These are phyloP conservation scores for Daedaleopsis sinensis DNA, from an alignment of 768 basidiomycete species.

Conservation along the genomic window DNA sequence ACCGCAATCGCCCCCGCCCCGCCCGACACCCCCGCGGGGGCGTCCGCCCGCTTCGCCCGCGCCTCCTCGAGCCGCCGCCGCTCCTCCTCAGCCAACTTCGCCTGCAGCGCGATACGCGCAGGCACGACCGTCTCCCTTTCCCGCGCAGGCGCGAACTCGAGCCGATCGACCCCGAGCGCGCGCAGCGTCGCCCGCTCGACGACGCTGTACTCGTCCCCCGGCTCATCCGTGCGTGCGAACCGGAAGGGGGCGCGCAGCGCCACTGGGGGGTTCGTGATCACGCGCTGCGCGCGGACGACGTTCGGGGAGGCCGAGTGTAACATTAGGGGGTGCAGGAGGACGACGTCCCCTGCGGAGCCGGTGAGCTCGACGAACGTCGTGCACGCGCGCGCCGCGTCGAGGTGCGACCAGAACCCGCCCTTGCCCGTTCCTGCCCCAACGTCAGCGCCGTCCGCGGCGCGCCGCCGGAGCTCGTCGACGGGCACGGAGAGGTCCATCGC, in stretches of 20 bases:
- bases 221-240: slow-evolving; percentile 40
- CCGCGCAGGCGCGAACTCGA: slow-evolving; percentile 50
- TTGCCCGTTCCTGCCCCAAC: no score
- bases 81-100: slow-evolving; percentile 54
- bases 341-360: slow-evolving; percentile 64
- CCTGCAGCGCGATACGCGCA: slow-evolving; percentile 44
- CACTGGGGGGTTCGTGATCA: slow-evolving; percentile 71
- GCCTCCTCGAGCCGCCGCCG: slow-evolving; percentile 39
- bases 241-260: slow-evolving; percentile 56
- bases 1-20: slow-evolving; percentile 22
- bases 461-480: not conserved
- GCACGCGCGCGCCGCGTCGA: slow-evolving; percentile 45
- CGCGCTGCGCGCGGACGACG: slow-evolving; percentile 52
- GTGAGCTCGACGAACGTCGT: slow-evolving; percentile 54
- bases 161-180: slow-evolving; percentile 50
- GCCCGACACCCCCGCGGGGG: not conserved
- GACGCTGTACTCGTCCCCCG: slow-evolving; percentile 52
- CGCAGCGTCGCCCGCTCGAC: slow-evolving; percentile 62
- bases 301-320: slow-evolving; percentile 67
- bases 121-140: slow-evolving; percentile 53
- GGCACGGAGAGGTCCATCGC: slow-evolving; percentile 25
- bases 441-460: no score
- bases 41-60: slow-evolving; percentile 5
- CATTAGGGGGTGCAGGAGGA: slow-evolving; percentile 67
- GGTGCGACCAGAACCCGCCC: slow-evolving; percentile 49